Conservation (phyloP, 805 yeast species). For the Candida odintsovae region DNA sequence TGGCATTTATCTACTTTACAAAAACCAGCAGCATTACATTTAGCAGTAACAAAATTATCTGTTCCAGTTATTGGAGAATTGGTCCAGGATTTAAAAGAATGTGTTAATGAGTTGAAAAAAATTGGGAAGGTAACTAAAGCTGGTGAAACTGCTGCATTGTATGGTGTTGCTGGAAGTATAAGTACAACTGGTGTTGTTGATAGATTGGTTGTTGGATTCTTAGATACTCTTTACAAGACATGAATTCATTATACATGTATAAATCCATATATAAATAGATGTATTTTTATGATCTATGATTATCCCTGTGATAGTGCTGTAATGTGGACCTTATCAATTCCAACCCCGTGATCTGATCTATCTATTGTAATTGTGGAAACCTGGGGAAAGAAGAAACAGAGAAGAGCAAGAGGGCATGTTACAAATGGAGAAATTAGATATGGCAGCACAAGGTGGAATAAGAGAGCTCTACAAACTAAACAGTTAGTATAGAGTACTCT, state of each 20-base stretch:
- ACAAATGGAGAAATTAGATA: too few species aligned
- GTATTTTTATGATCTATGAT: too few species aligned
- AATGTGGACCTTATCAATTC: too few species aligned
- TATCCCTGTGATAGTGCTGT: too few species aligned
- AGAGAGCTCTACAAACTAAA: too few species aligned
- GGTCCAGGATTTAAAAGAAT: constrained; percentile 35
- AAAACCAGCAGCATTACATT: constrained; percentile 84
- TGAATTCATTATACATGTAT: neutral
- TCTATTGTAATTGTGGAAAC: too few species aligned
- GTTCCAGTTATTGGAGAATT: constrained; percentile 57
- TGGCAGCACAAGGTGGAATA: too few species aligned
- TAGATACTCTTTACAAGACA: constrained; percentile 72
- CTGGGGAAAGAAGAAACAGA: too few species aligned
- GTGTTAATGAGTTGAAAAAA: constrained; percentile 16
- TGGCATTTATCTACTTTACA: constrained; percentile 92
- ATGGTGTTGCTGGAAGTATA: constrained; percentile 94
- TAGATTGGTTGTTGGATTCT: constrained; percentile 67
- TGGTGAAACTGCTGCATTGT: constrained; percentile 79
- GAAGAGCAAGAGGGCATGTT: too few species aligned
- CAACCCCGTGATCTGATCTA: too few species aligned
- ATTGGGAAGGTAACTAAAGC: constrained; percentile 20
- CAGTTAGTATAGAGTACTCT: too few species aligned
- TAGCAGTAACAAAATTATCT: constrained; percentile 78
- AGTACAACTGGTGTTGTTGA: constrained; percentile 81
- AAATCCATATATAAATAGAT: too few species aligned